Evolutionary conservation across 805 yeast genomes (phyloP).

Genomic region (Candida krabiensis): DNA sequence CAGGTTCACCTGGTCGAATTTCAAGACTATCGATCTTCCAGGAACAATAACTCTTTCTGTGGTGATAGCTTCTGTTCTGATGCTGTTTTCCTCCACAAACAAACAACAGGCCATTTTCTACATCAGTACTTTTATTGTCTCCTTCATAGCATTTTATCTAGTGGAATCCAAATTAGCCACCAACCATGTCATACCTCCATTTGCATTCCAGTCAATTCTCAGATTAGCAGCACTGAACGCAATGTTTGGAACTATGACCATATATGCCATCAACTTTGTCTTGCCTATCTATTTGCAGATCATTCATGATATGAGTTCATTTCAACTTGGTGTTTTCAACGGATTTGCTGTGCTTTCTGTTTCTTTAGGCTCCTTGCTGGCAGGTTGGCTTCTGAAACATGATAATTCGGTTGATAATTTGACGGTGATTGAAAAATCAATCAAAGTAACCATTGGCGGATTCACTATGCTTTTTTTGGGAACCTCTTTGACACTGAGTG

Average conservation of each 20-base stretch:
- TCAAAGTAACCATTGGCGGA: constrained; percentile 24
- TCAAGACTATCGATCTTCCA: constrained; percentile 39
- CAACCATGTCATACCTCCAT: constrained; percentile 42
- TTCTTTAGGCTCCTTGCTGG: constrained; percentile 39
- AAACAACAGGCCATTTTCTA: constrained; percentile 10
- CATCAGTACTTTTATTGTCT: constrained; percentile 14
- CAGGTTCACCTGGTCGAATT: constrained; percentile 35
- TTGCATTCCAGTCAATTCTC: constrained; percentile 38
- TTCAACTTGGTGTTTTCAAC: constrained; percentile 40
- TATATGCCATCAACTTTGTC: constrained; percentile 36
- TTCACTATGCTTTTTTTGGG: constrained; percentile 25
- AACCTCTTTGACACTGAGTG: constrained; percentile 15
- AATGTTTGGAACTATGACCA: constrained; percentile 37
- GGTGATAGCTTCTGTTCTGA: constrained; percentile 35
- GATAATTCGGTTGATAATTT: constrained; percentile 16
- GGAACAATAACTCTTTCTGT: constrained; percentile 39
- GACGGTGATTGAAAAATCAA: constrained; percentile 20
- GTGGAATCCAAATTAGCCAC: constrained; percentile 37
- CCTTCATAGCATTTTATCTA: constrained; percentile 23
- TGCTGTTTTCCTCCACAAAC: constrained; percentile 31
- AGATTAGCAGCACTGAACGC: constrained; percentile 38
- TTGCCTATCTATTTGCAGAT: constrained; percentile 44
- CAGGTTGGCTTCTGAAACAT: constrained; percentile 36
- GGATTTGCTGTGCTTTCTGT: constrained; percentile 40
- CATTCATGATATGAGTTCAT: constrained; percentile 39